Base-by-base conservation (phyloP, 805 yeast genomes). In the Metschnikowia cubensis region DNA sequence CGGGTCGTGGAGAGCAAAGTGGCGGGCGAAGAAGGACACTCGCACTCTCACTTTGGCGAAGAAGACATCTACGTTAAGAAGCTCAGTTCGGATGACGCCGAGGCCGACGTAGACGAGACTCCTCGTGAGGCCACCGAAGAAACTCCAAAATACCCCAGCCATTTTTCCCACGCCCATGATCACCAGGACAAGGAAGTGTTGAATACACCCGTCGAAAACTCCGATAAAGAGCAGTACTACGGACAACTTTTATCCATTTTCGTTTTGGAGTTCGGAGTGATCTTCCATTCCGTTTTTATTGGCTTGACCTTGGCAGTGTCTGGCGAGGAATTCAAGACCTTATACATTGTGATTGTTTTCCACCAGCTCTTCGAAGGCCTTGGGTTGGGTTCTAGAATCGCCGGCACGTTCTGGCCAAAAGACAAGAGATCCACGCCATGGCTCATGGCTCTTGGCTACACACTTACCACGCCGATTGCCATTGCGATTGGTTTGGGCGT, bases 361-460 rank as follows among this genome's bases (percentile, higher is more conserved):
- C 90, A 89, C 64, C 96, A 88, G 67, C 74, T 83, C 73, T 88
- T 88, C 62, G 96, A 88, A 69, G 96, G 96, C 45, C 74, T 89
- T 44, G 96, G 96, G 51, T 72, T 89, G 56, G 96, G 96, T 21
- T 78, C 92, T 7, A 80, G 96, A 66, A 74, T 86, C 35, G 85
- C 89, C 1, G 75, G 74, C 31, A 73, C 81, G 0, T 70, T 74
- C 2, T 84, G 84, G 80, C 85, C 86, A 7, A 45, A 58, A 6
- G 51, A 59, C 20, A 65, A 61, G 58, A 70, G 74, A 54, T 69
- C 60, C 56, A 77, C 84, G 0, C 89, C 89, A 15, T 69, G 73
- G 73, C 14, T 64, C 11, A 56, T 69, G 58, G 64, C 69, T 2
- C 47, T 60, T 22, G 66, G 58, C 10, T 69, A 63, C 51, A 61